Evolutionary conservation across 805 yeast species (phyloP).

Genomic region (Myxozyma neglecta): DNA sequence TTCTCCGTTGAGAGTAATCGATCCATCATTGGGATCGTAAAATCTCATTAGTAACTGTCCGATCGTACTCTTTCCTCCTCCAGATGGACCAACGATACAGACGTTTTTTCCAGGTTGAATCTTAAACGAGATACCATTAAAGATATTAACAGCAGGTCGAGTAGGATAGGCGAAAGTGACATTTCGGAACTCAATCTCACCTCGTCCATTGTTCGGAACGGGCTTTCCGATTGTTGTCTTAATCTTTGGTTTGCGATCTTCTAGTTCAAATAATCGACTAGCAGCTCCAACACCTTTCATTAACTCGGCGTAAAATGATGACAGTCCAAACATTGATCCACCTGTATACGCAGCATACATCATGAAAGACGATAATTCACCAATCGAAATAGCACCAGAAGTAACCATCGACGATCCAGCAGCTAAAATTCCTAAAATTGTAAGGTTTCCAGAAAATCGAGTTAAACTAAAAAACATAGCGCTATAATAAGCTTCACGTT

Average conservation of each 20-base stretch:
- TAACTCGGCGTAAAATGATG: slow-evolving; percentile 86
- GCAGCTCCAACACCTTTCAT: slow-evolving; percentile 99
- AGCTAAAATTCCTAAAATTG: slow-evolving; percentile 71
- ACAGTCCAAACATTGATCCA: slow-evolving; percentile 84
- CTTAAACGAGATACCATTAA: slow-evolving; percentile 57
- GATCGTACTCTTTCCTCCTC: slow-evolving; percentile 91
- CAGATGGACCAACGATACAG: slow-evolving; percentile 96
- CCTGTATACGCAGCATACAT: slow-evolving; percentile 96
- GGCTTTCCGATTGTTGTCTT: slow-evolving; percentile 60
- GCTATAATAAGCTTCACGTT: slow-evolving; percentile 63
- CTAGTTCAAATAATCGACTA: slow-evolving; percentile 81
- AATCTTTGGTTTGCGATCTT: slow-evolving; percentile 73
- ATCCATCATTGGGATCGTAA: slow-evolving; percentile 74
- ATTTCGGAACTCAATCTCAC: slow-evolving; percentile 56
- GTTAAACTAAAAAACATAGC: slow-evolving; percentile 44
- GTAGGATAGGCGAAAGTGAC: slow-evolving; percentile 82
- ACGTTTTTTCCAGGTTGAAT: slow-evolving; percentile 82
- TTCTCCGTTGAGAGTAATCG: slow-evolving; percentile 62
- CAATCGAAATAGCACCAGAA: slow-evolving; percentile 72
- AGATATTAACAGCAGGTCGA: slow-evolving; percentile 68
- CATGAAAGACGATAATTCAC: slow-evolving; percentile 88
- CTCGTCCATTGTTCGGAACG: slow-evolving; percentile 30
- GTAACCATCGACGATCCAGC: slow-evolving; percentile 82
- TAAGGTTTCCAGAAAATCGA: slow-evolving; percentile 80
- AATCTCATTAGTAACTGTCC: slow-evolving; percentile 64